Conservation (phyloP, 352 stramenopile species). For the Hyphochytrium catenoides region DNA sequence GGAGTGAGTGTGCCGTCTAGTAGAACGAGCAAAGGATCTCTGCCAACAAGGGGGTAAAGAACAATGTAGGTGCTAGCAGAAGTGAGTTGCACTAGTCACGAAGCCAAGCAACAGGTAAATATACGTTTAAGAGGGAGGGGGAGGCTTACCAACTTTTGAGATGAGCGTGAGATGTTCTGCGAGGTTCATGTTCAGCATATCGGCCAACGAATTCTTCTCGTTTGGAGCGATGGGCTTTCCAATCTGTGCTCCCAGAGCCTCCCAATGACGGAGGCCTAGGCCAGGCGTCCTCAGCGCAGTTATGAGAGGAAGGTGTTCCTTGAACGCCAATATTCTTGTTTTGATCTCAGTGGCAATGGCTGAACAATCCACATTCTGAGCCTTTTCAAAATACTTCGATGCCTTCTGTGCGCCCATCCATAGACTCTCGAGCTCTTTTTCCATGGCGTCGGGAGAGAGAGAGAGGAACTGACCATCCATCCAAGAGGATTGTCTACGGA, state of each 20-base stretch:
- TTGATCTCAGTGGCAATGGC: constrained; percentile 68
- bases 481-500: constrained; percentile 74
- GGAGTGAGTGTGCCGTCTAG: no score
- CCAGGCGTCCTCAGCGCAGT: constrained; percentile 64
- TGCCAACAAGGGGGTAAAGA: no score
- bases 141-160: constrained; percentile 64
- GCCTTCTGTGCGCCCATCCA: constrained; percentile 61
- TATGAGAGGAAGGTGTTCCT: constrained; percentile 66
- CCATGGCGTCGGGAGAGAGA: constrained; percentile 71
- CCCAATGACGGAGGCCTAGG: constrained; percentile 81
- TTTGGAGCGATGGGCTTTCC: constrained; percentile 53
- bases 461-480: constrained; percentile 67
- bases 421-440: constrained; percentile 59
- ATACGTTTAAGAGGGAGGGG: no score
- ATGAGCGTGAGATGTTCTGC: constrained; percentile 64
- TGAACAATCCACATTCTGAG: constrained; percentile 47
- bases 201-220: constrained; percentile 46
- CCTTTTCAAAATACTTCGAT: constrained; percentile 76
- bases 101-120: no score
- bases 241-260: constrained; percentile 62
- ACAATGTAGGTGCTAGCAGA: no score
- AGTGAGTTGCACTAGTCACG: no score
- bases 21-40: no score
- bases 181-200: constrained; percentile 55
- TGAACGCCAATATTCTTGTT: constrained; percentile 64